A percentile compares a stretch with the other conserved stretches of the same genome.
These are phyloP conservation scores for Xylaria sp. DNA, from an alignment of 2,329 filamentous ascomycete genomes.

Conservation along the genomic window DNA sequence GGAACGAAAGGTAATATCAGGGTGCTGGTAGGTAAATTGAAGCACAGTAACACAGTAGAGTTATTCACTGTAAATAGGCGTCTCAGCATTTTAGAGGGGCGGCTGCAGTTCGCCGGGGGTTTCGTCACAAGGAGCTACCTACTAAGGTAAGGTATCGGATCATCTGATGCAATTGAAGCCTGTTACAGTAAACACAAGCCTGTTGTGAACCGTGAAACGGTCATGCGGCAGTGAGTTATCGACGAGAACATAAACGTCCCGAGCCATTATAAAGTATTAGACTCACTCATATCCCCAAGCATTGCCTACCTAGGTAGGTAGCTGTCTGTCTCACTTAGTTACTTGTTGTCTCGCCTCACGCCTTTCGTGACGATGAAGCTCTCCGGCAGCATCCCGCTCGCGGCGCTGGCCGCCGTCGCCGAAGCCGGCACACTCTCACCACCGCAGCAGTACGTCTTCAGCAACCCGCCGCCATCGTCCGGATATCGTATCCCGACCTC, in stretches of 20 bases:
- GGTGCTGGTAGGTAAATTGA: background rate
- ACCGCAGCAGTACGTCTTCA: conserved; percentile 52
- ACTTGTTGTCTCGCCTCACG: background rate
- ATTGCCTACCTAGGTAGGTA: too few species aligned
- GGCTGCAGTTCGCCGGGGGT: background rate
- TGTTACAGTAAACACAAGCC: background rate
- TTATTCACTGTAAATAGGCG: background rate
- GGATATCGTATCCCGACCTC: conserved; percentile 75
- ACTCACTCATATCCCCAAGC: background rate
- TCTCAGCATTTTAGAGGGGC: too few species aligned
- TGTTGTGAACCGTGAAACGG: background rate
- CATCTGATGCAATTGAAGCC: conserved; percentile 4
- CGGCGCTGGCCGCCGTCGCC: conserved; percentile 41
- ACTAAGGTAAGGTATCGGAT: background rate
- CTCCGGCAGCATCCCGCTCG: conserved; percentile 41
- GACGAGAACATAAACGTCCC: background rate
- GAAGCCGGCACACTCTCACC: conserved; percentile 39
- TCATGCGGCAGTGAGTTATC: background rate
- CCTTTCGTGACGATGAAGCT: conserved; percentile 47
- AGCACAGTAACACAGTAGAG: background rate
- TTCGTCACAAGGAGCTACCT: conserved; percentile 7
- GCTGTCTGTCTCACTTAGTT: background rate
- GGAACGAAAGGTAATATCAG: background rate
- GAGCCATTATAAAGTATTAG: background rate
- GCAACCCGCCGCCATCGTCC: conserved; percentile 52